Evolutionary conservation across 2,329 filamentous ascomycete genomes (phyloP).

Genomic region (Colletotrichum cereale): DNA sequence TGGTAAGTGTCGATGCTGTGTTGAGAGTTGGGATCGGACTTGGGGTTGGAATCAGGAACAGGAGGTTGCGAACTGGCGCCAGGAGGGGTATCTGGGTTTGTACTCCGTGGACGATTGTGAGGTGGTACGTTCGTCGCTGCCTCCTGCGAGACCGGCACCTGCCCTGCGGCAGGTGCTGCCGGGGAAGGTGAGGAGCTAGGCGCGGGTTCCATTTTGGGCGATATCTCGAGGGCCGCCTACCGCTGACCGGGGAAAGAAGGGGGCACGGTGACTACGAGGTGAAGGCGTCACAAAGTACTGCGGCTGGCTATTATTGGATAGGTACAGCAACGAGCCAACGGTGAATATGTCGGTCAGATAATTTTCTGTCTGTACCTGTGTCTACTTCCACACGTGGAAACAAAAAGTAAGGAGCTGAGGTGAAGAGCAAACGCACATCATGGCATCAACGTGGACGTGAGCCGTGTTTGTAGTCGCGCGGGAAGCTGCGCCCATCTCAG

Average conservation of each 20-base stretch:
- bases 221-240: neutral
- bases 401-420: neutral
- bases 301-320: slow-evolving; percentile 10
- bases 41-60: neutral
- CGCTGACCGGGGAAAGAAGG: neutral
- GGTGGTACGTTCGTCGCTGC: slow-evolving; percentile 27
- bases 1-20: slow-evolving; percentile 31
- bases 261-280: slow-evolving; percentile 8
- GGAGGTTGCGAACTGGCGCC: slow-evolving; percentile 15
- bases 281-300: slow-evolving; percentile 10
- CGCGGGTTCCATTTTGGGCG: slow-evolving; percentile 35
- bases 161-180: slow-evolving; percentile 32
- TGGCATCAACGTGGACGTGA: slow-evolving; percentile 2
- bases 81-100: slow-evolving; percentile 34
- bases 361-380: slow-evolving; percentile 15
- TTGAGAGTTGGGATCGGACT: slow-evolving; percentile 4
- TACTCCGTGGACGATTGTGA: slow-evolving; percentile 22
- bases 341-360: slow-evolving; percentile 18
- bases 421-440: slow-evolving; percentile 26
- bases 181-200: slow-evolving; percentile 21
- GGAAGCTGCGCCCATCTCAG: slow-evolving; percentile 25
- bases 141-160: slow-evolving; percentile 31
- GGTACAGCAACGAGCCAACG: slow-evolving; percentile 12
- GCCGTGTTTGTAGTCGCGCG: slow-evolving; percentile 38
- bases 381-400: slow-evolving; percentile 1